Evolutionary conservation across 768 basidiomycete genomes (phyloP).

Genomic region (Strobilomyces dryophilus): DNA sequence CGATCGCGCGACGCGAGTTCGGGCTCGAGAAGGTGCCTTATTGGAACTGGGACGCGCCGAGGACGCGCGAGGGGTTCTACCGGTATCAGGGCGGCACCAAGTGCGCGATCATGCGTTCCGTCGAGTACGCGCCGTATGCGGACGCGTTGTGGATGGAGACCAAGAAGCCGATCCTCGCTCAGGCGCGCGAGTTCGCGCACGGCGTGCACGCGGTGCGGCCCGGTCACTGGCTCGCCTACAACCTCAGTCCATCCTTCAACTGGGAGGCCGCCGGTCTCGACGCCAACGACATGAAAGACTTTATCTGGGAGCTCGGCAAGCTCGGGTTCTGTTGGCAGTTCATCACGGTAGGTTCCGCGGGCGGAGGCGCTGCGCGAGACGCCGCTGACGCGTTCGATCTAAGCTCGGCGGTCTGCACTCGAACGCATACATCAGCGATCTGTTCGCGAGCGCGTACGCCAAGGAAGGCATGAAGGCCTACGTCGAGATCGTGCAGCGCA

Average conservation of each 20-base stretch:
- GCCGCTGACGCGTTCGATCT: conserved; percentile 5
- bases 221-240: conserved; percentile 95
- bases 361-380: neutral
- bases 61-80: conserved; percentile 96
- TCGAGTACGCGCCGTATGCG: conserved; percentile 92
- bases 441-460: conserved; percentile 84
- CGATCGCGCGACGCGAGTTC: conserved; percentile 76
- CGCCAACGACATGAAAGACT: conserved; percentile 80
- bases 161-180: conserved; percentile 85
- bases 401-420: conserved; percentile 96
- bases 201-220: conserved; percentile 83
- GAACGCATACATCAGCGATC: conserved; percentile 93
- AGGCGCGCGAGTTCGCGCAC: conserved; percentile 87
- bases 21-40: conserved; percentile 69
- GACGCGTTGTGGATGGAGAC: conserved; percentile 97
- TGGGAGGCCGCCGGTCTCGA: conserved; percentile 93
- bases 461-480: conserved; percentile 99
- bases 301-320: conserved; percentile 91
- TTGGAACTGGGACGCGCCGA: conserved; percentile 94
- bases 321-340: conserved; percentile 99
- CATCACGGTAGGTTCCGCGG: conserved; percentile 69
- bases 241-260: conserved; percentile 90
- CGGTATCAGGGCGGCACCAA: conserved; percentile 96
- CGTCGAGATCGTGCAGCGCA: conserved; percentile 89
- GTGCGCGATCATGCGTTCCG: conserved; percentile 87